phyloP scores from a whole-genome alignment of 108 stramenopile species.

The Chaetoceros muelleri region DNA sequence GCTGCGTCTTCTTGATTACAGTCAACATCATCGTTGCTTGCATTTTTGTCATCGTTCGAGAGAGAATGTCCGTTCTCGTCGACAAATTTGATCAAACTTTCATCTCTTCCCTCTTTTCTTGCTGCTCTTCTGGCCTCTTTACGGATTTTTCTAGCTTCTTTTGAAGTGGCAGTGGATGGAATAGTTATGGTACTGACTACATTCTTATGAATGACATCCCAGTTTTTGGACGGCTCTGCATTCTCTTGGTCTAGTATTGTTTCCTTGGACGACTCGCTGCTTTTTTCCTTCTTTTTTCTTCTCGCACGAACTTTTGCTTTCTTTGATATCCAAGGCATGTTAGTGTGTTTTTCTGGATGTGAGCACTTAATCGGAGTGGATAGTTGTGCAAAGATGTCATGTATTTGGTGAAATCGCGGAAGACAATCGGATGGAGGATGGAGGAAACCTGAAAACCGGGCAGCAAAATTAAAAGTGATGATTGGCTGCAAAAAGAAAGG shows the following conservation, averaged over 20 bases:
- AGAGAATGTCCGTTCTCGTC: conserved; percentile 18
- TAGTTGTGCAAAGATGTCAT: no score
- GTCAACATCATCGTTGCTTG: not conserved
- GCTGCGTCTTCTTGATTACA: conserved; percentile 12
- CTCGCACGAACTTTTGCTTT: not conserved
- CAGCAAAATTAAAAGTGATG: no score
- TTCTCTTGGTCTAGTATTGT: not conserved
- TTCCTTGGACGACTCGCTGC: not conserved
- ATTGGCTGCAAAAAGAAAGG: no score
- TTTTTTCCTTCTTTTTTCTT: not conserved
- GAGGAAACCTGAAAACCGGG: no score
- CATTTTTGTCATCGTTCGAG: conserved; percentile 5
- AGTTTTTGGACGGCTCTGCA: not conserved
- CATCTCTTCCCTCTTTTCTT: conserved; percentile 34
- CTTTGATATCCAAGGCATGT: not conserved
- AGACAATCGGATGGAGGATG: no score
- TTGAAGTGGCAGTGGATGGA: conserved; percentile 34
- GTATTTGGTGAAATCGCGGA: no score
- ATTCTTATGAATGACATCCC: not conserved
- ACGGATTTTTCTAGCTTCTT: conserved; percentile 74
- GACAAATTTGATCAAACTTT: conserved; percentile 40
- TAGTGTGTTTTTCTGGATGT: not conserved
- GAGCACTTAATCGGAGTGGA: no score
- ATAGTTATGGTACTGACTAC: conserved; percentile 18
- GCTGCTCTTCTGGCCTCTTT: conserved; percentile 66